Percentiles rank a stretch among this genome's conserved stretches.
These are phyloP conservation scores for Trypanosoma conorhini DNA, from an alignment of 208 protist genomes.

Conservation along the genomic window DNA sequence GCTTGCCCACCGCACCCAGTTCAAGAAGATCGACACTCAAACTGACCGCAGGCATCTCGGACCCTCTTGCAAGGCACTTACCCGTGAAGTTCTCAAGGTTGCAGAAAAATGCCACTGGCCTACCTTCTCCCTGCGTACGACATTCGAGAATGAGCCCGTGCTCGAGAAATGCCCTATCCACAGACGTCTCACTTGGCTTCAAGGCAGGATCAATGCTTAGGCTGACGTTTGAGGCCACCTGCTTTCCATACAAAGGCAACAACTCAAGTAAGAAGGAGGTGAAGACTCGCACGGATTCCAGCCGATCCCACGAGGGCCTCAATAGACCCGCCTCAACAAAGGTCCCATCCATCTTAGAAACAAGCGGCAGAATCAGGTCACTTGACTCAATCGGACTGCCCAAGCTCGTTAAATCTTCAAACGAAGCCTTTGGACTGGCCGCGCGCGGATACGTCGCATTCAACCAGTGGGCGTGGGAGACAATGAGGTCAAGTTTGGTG, in stretches of 20 bases:
- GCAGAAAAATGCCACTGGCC: constrained; percentile 69
- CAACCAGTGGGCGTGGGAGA: constrained; percentile 80
- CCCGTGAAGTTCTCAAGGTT: constrained; percentile 61
- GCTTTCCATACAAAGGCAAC: constrained; percentile 47
- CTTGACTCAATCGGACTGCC: constrained; percentile 34
- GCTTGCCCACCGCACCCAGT: constrained; percentile 35
- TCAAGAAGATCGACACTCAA: constrained; percentile 60
- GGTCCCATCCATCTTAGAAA: constrained; percentile 39
- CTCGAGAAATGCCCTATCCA: constrained; percentile 24
- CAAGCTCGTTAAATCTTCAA: constrained; percentile 26
- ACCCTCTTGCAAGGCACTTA: constrained; percentile 36
- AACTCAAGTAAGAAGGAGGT: constrained; percentile 39
- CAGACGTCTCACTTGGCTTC: constrained; percentile 32
- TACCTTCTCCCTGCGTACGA: constrained; percentile 23
- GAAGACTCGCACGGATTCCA: constrained; percentile 59
- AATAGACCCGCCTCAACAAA: constrained; percentile 31
- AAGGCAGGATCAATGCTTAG: constrained; percentile 49
- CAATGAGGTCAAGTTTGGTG: constrained; percentile 51
- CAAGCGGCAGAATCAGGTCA: constrained; percentile 45
- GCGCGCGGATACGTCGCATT: constrained; percentile 46
- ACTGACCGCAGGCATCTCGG: constrained; percentile 46
- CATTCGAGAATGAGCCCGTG: constrained; percentile 28
- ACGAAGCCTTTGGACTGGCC: constrained; percentile 33
- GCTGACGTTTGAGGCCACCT: constrained; percentile 41
- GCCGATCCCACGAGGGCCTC: constrained; percentile 21